Evolutionary conservation across 192 early-diverging fungal genomes (phyloP), one percentile per base, ranked within the genome.

Genomic region (Coemansia furcata): DNA sequence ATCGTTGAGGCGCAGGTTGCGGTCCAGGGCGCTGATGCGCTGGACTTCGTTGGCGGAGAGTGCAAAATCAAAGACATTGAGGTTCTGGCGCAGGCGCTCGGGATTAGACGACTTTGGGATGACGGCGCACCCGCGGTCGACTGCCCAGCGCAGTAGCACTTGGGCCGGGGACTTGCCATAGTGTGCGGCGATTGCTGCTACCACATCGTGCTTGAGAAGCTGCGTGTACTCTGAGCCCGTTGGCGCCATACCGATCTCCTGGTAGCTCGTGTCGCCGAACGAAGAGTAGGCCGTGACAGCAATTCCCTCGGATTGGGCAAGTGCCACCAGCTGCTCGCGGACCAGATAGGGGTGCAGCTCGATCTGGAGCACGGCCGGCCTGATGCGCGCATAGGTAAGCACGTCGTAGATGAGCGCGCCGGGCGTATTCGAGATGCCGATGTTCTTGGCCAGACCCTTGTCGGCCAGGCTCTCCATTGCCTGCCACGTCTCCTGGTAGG

Each of bases 291-390:
- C 94, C 14, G 90, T 89, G 6, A 94, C 44, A 7, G 85, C 84
- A 29, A 97, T 93, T 5, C 85, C 85, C 67, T 95, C 83, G 30
- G 77, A 40, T 6, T 82, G 75, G 54, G 86, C 88, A 76, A 84
- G 89, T 2, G 90, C 89, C 4, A 94, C 65, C 1, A 95, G 85
- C 62, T 90, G 86, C 65, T 74, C 71, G 77, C 94, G 72, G 29
- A 63, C 54, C 43, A 83, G 23, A 19, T 78, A 83, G 1, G 92
- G 92, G 73, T 94, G 91, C 43, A 92, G 60, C 69, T 97, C 95
- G 55, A 95, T 85, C 76, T 97, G 93, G 77, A 92, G 89, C 19
- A 91, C 92, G 32, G 89, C 92, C 15, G 95, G 95, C 12, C 50
- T 73, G 23, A 83, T 49, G 29, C 63, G 62, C 15, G 85, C 85